A percentile compares a stretch with the other conserved stretches of the same genome.
Evolutionary conservation across 2,329 filamentous ascomycete genomes (phyloP).

Genomic region (Corinectria fuckeliana): DNA sequence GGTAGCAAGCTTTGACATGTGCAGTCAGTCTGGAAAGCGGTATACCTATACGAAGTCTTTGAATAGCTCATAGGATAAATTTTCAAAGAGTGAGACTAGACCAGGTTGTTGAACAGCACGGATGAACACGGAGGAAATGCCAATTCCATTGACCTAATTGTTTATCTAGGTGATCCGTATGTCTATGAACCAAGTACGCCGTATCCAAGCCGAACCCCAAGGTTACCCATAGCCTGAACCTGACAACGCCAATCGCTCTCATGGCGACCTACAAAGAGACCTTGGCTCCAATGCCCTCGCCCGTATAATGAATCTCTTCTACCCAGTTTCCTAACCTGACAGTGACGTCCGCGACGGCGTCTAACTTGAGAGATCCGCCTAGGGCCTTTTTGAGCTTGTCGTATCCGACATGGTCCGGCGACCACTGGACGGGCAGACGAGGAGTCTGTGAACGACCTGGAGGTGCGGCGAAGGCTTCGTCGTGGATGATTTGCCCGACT

Average conservation of each 20-base stretch:
- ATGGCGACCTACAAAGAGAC: constrained; percentile 39
- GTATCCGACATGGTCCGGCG: constrained; percentile 78
- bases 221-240: constrained; percentile 1
- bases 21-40: too few species aligned
- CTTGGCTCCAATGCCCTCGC: constrained; percentile 73
- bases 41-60: too few species aligned
- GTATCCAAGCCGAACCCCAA: neutral
- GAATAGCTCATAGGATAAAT: neutral
- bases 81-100: neutral
- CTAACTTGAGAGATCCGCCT: constrained; percentile 79
- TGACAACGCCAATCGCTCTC: constrained; percentile 7
- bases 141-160: neutral
- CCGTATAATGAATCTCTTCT: constrained; percentile 73
- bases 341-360: constrained; percentile 77
- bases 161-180: neutral
- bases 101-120: neutral
- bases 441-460: constrained; percentile 78
- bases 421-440: constrained; percentile 82
- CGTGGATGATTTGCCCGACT: constrained; percentile 79
- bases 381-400: constrained; percentile 81
- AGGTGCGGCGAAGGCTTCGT: constrained; percentile 75
- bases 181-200: neutral
- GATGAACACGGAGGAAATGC: neutral
- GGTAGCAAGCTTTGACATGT: too few species aligned
- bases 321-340: constrained; percentile 78